Base-by-base conservation (phyloP, 805 yeast genomes). In the Nakazawaea molendinolei region DNA sequence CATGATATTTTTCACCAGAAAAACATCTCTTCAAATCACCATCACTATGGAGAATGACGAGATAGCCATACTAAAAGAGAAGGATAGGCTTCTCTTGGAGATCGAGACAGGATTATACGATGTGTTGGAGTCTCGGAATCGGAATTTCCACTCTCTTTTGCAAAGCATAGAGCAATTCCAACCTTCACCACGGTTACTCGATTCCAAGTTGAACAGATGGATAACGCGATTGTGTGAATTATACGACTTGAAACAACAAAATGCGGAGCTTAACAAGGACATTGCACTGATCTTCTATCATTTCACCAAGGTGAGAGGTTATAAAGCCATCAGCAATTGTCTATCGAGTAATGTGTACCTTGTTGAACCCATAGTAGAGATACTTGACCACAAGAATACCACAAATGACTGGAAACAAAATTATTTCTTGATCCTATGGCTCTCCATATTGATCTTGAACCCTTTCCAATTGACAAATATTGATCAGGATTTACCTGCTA, bases 391-490 rank as follows among this genome's bases (percentile, higher is more conserved):
- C 20, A 2, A 31, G 40, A 8, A 42, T 43, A 8, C 24, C 20
- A 19, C 50, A 36, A 35, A 33, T 5, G 30, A 43, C 5, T 75
- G 81, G 84, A 63, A 68, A 33, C 62, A 61, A 21, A 50, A 58
- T 23, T 77, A 61, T 39, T 55, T 79, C 8, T 50, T 76, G 28
- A 55, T 86, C 7, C 60, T 82, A 3, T 89, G 95, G 95, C 63
- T 86, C 8, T 69, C 80, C 0, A 74, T 79, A 8, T 58, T 87
- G 16, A 69, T 77, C 0, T 58, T 83, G n/a, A 74, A 79, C 0
- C 97, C 97, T 0, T 87, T 89, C 49, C 67, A 73, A 2, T 58
- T 89, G 18, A 56, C 53, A 1, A 43, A 56, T 0, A 54, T 79
- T 12, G 32, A 37, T 8, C 39, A 50, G 0, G 38, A 55, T 0